Conservation (phyloP, 1,284 basidiomycete genomes). For the Apiotrichum gamsii region DNA sequence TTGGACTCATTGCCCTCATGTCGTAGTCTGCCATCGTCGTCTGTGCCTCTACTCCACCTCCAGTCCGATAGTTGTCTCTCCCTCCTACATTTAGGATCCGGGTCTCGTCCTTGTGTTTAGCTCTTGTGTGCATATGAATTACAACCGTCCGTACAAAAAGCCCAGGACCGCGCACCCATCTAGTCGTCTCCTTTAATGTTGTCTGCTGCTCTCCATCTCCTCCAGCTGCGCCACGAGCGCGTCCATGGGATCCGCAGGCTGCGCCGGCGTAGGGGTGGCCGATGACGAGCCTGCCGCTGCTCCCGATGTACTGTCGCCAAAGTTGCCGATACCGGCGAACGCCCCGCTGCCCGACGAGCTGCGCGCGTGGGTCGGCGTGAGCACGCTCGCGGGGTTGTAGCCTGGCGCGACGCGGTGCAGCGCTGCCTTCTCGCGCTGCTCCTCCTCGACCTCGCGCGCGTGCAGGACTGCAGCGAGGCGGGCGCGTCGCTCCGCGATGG, state of each 20-base stretch:
- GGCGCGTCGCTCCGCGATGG: conserved; percentile 59
- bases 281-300: background rate
- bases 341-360: background rate
- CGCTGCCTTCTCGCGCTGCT: conserved; percentile 54
- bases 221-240: conserved; percentile 71
- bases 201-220: conserved; percentile 51
- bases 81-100: too few species aligned
- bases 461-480: conserved; percentile 64
- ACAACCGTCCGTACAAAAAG: background rate
- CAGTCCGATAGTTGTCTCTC: too few species aligned
- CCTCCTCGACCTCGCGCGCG: conserved; percentile 67
- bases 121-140: conserved; percentile 2
- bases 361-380: conserved; percentile 24
- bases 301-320: too few species aligned
- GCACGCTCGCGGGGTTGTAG: conserved; percentile 41
- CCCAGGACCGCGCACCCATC: background rate
- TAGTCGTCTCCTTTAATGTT: conserved; percentile 7
- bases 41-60: too few species aligned
- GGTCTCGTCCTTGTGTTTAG: too few species aligned
- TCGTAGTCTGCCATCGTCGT: background rate
- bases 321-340: background rate
- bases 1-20: conserved; percentile 75
- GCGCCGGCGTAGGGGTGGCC: background rate
- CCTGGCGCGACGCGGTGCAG: conserved; percentile 43
- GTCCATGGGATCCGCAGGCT: conserved; percentile 61